Evolutionary conservation across 371 early-diverging fungal genomes (phyloP).

Genomic region (Mucor plumbeus): DNA sequence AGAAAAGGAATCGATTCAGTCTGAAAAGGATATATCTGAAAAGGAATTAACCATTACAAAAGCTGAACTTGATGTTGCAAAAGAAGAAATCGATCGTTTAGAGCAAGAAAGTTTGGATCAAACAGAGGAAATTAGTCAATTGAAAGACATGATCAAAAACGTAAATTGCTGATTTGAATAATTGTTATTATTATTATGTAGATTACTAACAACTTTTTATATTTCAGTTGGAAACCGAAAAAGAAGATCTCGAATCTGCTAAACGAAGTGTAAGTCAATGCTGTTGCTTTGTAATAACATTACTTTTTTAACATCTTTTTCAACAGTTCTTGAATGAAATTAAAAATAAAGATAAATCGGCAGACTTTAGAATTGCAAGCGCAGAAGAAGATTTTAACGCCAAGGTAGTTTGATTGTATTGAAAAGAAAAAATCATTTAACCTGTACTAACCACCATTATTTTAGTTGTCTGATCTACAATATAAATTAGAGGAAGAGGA

Average conservation of each 20-base stretch:
- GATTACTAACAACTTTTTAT: not conserved
- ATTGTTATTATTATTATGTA: not conserved
- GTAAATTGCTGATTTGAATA: not conserved
- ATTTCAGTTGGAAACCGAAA: slow-evolving; percentile 22
- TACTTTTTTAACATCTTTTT: not conserved
- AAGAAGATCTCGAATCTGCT: slow-evolving; percentile 46
- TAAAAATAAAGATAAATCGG: slow-evolving; percentile 51
- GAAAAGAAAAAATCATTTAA: not conserved
- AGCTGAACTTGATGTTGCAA: slow-evolving; percentile 1
- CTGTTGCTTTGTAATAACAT: not conserved
- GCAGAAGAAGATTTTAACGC: slow-evolving; percentile 49
- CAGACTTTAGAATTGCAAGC: slow-evolving; percentile 50
- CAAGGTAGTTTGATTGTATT: slow-evolving; percentile 24
- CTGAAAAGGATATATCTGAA: not conserved
- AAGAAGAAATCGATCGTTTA: slow-evolving; percentile 11
- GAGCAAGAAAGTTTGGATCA: slow-evolving; percentile 13
- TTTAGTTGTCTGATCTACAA: slow-evolving; percentile 28
- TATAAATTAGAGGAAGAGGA: slow-evolving; percentile 28
- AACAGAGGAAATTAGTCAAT: slow-evolving; percentile 7
- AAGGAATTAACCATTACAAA: slow-evolving; percentile 4
- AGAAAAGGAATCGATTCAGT: not conserved
- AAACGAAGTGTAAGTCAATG: slow-evolving; percentile 38
- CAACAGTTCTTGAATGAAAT: slow-evolving; percentile 48
- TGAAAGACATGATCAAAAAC: slow-evolving; percentile 12
- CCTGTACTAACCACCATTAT: no score